Percentiles rank a stretch among this genome's conserved stretches.
phyloP scores from a whole-genome alignment of 805 yeast genomes.

The Jamesozyma rosinii region DNA sequence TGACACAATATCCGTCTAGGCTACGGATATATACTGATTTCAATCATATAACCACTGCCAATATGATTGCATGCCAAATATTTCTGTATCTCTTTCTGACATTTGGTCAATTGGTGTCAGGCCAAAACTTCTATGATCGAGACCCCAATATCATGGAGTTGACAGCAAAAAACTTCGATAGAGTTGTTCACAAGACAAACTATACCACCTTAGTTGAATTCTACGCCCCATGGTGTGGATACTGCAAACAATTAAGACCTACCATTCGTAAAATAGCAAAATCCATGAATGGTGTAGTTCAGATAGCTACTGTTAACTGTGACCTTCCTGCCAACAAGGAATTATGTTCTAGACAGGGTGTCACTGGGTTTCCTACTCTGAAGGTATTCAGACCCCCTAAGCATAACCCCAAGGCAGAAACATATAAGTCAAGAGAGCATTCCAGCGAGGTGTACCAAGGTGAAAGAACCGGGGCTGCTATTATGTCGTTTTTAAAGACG shows the following conservation, averaged over 20 bases:
- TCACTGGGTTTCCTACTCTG: constrained; percentile 80
- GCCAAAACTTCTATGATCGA: constrained; percentile 26
- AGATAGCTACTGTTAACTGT: constrained; percentile 81
- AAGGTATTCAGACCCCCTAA: constrained; percentile 79
- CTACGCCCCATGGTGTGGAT: constrained; percentile 98
- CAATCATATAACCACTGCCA: no score
- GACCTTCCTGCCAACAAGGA: constrained; percentile 58
- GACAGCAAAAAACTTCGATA: constrained; percentile 49
- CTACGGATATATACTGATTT: no score
- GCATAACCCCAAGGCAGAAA: constrained; percentile 20
- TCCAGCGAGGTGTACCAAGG: constrained; percentile 53
- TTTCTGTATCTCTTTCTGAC: background rate
- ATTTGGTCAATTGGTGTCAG: constrained; percentile 2
- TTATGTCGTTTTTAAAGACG: constrained; percentile 45
- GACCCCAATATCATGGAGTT: constrained; percentile 44
- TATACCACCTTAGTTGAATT: constrained; percentile 79
- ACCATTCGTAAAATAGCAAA: constrained; percentile 58
- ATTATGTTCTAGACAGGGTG: constrained; percentile 54
- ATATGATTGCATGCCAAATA: background rate
- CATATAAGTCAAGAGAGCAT: constrained; percentile 27
- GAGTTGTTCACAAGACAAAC: constrained; percentile 57
- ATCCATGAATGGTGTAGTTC: constrained; percentile 43
- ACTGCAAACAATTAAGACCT: constrained; percentile 66
- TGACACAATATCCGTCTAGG: no score
- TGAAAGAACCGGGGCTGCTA: constrained; percentile 45